Conservation (phyloP, 1,284 basidiomycete genomes). For the Salmacisia buchloeana region DNA sequence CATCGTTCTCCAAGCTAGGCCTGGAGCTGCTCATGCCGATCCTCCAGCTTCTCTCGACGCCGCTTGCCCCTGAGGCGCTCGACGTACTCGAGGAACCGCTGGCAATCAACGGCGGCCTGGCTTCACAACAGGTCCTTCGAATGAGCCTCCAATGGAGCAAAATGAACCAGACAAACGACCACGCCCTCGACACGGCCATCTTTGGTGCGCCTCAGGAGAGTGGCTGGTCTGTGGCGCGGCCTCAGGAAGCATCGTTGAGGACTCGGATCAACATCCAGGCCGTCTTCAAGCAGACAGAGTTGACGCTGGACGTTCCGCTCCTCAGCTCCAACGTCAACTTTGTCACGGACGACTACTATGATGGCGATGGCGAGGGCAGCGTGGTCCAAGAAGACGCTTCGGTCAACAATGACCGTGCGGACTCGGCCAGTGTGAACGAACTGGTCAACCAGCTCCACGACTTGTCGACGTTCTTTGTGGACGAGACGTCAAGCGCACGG, state of each 20-base stretch:
- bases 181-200: conserved; percentile 29
- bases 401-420: conserved; percentile 14
- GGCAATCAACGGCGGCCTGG: conserved; percentile 65
- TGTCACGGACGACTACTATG: conserved; percentile 34
- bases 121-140: conserved; percentile 74
- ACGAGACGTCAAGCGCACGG: no score
- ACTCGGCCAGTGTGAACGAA: conserved; percentile 22
- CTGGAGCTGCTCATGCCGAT: conserved; percentile 80
- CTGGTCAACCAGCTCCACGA: conserved; percentile 47
- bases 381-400: conserved; percentile 24
- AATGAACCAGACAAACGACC: conserved; percentile 23
- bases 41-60: conserved; percentile 74
- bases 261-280: conserved; percentile 41
- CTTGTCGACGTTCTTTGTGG: conserved; percentile 43
- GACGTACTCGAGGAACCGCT: conserved; percentile 87
- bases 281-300: conserved; percentile 41
- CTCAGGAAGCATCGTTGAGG: conserved; percentile 37
- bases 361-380: conserved; percentile 16
- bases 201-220: conserved; percentile 39
- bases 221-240: conserved; percentile 42
- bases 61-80: conserved; percentile 75
- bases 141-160: conserved; percentile 60
- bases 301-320: conserved; percentile 30
- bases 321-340: conserved; percentile 39
- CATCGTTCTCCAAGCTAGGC: conserved; percentile 63